These are phyloP conservation scores for Phytophthora europaea DNA, from an alignment of 352 stramenopile genomes.

Conservation along the genomic window DNA sequence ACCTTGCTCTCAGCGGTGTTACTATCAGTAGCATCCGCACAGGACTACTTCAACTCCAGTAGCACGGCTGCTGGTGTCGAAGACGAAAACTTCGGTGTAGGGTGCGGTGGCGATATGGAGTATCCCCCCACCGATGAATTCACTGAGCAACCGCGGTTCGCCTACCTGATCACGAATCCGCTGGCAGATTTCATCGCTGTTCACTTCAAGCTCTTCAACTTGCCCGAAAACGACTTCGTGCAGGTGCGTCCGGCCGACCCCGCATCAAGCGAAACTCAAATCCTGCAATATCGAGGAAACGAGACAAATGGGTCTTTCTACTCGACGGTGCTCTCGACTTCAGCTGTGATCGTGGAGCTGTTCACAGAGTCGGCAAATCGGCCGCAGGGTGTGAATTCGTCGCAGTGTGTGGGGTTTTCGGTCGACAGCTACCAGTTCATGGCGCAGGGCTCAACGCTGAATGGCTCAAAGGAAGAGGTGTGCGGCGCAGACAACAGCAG, in stretches of 20 bases:
- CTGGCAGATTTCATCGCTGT: slow-evolving; percentile 64
- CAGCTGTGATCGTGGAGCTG: slow-evolving; percentile 58
- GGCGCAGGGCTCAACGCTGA: slow-evolving; percentile 22
- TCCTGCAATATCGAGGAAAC: slow-evolving; percentile 47
- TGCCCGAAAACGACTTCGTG: slow-evolving; percentile 64
- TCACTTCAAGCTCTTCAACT: slow-evolving; percentile 72
- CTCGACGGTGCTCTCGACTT: slow-evolving; percentile 38
- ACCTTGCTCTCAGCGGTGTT: slow-evolving; percentile 2
- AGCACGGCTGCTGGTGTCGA: slow-evolving; percentile 18
- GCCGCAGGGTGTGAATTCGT: slow-evolving; percentile 15
- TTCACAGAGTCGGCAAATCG: slow-evolving; percentile 30
- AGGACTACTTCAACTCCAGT: slow-evolving; percentile 16
- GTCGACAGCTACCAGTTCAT: slow-evolving; percentile 60
- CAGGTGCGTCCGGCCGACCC: slow-evolving; percentile 45
- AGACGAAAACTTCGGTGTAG: slow-evolving; percentile 36
- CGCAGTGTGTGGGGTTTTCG: slow-evolving; percentile 54
- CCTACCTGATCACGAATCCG: slow-evolving; percentile 51
- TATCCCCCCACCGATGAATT: slow-evolving; percentile 39
- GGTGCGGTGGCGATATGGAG: slow-evolving; percentile 35
- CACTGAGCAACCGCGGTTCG: slow-evolving; percentile 39
- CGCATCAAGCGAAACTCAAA: slow-evolving; percentile 29
- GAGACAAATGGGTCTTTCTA: slow-evolving; percentile 45
- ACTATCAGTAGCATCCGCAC: slow-evolving; percentile 4
- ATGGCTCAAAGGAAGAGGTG: slow-evolving; percentile 50
- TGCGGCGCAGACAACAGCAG: slow-evolving; percentile 64